Conservation (phyloP, 1,284 basidiomycete genomes). For the Cystobasidium slooffiae region DNA sequence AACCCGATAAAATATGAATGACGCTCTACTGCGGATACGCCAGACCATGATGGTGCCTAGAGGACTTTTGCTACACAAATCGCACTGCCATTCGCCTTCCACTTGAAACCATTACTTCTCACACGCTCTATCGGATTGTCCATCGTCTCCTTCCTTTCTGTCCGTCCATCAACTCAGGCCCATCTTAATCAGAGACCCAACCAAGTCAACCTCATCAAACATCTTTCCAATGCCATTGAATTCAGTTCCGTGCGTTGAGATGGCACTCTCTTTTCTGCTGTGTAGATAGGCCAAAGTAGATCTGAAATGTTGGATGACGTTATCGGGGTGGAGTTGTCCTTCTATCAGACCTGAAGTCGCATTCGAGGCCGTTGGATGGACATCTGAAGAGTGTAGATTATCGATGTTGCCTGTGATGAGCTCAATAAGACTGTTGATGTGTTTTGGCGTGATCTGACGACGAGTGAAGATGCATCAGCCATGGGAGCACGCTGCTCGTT, state of each 20-base stretch:
- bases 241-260: constrained; percentile 61
- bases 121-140: no score
- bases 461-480: constrained; percentile 40
- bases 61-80: no score
- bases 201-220: constrained; percentile 83
- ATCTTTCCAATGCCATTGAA: constrained; percentile 59
- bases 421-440: constrained; percentile 90
- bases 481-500: not conserved
- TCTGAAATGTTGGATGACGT: constrained; percentile 87
- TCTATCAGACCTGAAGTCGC: constrained; percentile 78
- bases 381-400: constrained; percentile 77
- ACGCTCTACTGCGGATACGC: no score
- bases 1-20: no score
- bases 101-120: no score
- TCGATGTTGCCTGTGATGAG: constrained; percentile 89
- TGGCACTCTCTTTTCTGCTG: constrained; percentile 66
- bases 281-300: constrained; percentile 86
- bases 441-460: constrained; percentile 80
- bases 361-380: constrained; percentile 74
- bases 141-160: constrained; percentile 3
- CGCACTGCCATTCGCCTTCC: no score
- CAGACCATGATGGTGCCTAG: no score
- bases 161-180: constrained; percentile 60
- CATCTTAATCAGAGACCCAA: constrained; percentile 84
- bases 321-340: constrained; percentile 85